A percentile compares a stretch with the other conserved stretches of the same genome.
phyloP scores from a whole-genome alignment of 805 yeast genomes.

The Tanozyma kutaoensis region DNA sequence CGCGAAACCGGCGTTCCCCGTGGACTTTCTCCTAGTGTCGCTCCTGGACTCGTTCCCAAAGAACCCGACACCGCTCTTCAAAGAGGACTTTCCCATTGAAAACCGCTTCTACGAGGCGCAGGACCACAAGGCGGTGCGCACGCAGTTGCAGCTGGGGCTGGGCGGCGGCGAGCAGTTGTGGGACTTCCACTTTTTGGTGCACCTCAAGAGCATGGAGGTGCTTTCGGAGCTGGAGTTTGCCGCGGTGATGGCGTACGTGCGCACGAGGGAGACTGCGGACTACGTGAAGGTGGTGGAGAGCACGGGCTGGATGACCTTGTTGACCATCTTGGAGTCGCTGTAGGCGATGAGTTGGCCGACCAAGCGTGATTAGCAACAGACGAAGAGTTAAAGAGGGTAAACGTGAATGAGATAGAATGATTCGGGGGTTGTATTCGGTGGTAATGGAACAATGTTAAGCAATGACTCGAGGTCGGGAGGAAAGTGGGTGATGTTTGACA shows the following conservation, averaged over 20 bases:
- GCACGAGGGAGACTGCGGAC: conserved; percentile 25
- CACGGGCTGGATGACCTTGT: conserved; percentile 76
- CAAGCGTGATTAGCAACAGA: no score
- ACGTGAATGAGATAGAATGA: no score
- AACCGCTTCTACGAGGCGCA: conserved; percentile 66
- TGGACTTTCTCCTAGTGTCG: conserved; percentile 51
- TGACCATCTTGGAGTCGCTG: conserved; percentile 37
- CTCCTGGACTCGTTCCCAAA: conserved; percentile 89
- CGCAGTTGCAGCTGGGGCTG: conserved; percentile 28
- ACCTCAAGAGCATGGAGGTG: conserved; percentile 42
- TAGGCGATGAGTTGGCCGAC: no score
- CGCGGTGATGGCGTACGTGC: conserved; percentile 35
- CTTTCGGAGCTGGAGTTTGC: conserved; percentile 42
- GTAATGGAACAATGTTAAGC: no score
- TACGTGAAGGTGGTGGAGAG: conserved; percentile 40
- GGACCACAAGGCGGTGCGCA: conserved; percentile 35
- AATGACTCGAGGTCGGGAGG: no score
- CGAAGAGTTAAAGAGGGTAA: no score
- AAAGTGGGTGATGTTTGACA: no score
- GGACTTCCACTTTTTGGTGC: conserved; percentile 71
- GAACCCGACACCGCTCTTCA: conserved; percentile 38
- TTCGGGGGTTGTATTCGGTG: no score
- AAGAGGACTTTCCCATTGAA: conserved; percentile 55
- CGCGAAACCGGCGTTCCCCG: conserved; percentile 18
- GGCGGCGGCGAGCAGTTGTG: conserved; percentile 23